Base-by-base conservation (phyloP, 257 asterid genomes). In the Fraxinus quadrangulata region DNA sequence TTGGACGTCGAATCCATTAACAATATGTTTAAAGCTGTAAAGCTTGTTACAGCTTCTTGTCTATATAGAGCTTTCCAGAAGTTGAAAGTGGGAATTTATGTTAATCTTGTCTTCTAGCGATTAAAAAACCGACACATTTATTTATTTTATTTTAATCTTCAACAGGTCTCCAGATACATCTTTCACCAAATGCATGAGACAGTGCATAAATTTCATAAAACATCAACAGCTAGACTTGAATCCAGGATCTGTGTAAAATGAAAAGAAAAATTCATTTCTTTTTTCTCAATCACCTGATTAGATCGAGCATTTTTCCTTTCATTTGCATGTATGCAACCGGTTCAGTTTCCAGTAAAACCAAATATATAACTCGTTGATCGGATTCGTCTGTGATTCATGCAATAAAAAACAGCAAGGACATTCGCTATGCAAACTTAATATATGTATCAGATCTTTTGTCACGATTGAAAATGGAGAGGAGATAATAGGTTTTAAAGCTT, bases 11-110 rank as follows among this genome's bases (percentile, higher is more conserved):
- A 94, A 90, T 19, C 98, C 97, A 72, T 91, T 92, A 26, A 90
- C 93, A 13, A 94, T 81, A 85, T 92, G 93, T 36, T 87, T 89
- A 73, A 90, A 94, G 94, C 97, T 92, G 88, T 90, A 91, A 69
- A 94, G 92, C 87, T 94, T 94, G 63, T 56, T 73, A 40, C 91
- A 94, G 81, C 88, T 92, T 71, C 95, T 94, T 6, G 72, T 76
- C 2, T 91, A 91, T 7, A 94, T 72, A 9, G 78, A 61, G 83
- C 83, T 86, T 36, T 86, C 81, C 24, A 94, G 88, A 80, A 92
- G 84, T 16, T 85, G 72, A 33, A 91, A 91, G 49, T 91, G 98
- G 10, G 90, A 87, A 65, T 89, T 80, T 33, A 33, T 33, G 36
- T 33, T 33, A 33, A 33, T 33, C 36, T 33, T 33, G 36, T 33